Percentiles rank a stretch among this genome's conserved stretches.
phyloP scores from a whole-genome alignment of 2,329 filamentous ascomycete genomes.

The Pseudogymnoascus sp. region DNA sequence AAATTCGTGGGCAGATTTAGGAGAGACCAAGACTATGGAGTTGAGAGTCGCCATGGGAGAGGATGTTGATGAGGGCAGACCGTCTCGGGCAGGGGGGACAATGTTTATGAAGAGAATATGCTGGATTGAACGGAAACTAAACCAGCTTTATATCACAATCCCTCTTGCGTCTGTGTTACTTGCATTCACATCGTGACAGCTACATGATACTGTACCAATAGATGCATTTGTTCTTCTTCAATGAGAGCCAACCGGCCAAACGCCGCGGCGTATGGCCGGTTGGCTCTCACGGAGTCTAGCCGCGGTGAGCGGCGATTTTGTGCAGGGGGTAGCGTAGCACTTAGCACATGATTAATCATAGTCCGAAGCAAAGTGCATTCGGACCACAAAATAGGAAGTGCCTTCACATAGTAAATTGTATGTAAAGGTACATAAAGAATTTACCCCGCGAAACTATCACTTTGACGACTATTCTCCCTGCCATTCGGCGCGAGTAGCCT shows the following conservation, averaged over 20 bases:
- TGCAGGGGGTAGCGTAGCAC: neutral
- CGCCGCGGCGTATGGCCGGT: neutral
- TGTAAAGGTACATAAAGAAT: too few species aligned
- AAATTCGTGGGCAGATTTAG: neutral
- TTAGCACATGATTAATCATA: neutral
- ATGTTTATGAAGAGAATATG: neutral
- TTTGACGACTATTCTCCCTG: too few species aligned
- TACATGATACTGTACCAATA: neutral
- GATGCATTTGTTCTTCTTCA: neutral
- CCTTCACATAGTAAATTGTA: too few species aligned
- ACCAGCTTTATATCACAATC: neutral
- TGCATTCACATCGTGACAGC: neutral
- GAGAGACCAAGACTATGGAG: neutral
- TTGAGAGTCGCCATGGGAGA: constrained; percentile 30
- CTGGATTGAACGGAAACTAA: neutral
- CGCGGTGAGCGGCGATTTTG: neutral
- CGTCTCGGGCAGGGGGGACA: neutral
- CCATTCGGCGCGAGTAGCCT: too few species aligned
- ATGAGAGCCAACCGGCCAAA: neutral
- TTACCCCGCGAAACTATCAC: too few species aligned
- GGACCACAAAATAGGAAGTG: too few species aligned
- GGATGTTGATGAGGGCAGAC: constrained; percentile 26
- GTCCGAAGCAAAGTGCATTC: too few species aligned
- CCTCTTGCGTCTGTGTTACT: neutral
- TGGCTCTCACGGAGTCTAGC: neutral